A percentile compares a stretch with the other conserved stretches of the same genome.
Conservation (phyloP, 306 rosid genomes). For the Rubus idaeus region DNA sequence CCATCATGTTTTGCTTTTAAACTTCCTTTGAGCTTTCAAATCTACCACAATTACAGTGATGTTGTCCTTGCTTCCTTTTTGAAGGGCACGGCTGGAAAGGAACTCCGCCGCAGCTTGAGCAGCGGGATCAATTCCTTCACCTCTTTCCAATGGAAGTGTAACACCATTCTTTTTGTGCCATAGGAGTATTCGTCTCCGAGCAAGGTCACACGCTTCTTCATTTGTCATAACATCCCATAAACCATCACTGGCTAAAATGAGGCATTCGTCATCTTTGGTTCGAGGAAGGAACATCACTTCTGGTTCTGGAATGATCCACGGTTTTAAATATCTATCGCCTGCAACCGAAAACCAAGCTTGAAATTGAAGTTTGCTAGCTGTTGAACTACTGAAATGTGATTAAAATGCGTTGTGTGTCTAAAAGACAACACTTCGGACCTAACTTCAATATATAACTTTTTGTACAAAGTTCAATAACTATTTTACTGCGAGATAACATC, state of each 20-base stretch:
- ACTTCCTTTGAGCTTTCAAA: constrained; percentile 84
- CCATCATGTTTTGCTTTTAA: constrained; percentile 66
- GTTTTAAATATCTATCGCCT: constrained; percentile 93
- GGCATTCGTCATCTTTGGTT: constrained; percentile 74
- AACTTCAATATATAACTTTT: neutral
- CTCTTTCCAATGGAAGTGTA: constrained; percentile 54
- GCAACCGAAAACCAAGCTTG: constrained; percentile 29
- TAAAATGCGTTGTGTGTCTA: neutral
- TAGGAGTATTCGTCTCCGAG: constrained; percentile 65
- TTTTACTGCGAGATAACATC: neutral
- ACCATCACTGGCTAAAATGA: constrained; percentile 87
- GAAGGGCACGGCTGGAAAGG: constrained; percentile 75
- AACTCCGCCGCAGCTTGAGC: constrained; percentile 92
- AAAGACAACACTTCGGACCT: neutral
- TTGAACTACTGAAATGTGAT: neutral
- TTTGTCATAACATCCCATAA: constrained; percentile 88
- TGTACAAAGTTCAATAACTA: neutral
- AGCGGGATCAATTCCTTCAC: constrained; percentile 70
- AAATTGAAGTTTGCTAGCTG: neutral
- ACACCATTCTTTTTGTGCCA: constrained; percentile 87
- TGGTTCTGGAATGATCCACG: constrained; percentile 95
- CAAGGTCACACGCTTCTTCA: constrained; percentile 80
- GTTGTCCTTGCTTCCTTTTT: constrained; percentile 88
- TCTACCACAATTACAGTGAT: constrained; percentile 79
- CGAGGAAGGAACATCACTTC: constrained; percentile 75